Conservation (phyloP, 2,329 filamentous ascomycete species). For the Diaporthe amygdali region DNA sequence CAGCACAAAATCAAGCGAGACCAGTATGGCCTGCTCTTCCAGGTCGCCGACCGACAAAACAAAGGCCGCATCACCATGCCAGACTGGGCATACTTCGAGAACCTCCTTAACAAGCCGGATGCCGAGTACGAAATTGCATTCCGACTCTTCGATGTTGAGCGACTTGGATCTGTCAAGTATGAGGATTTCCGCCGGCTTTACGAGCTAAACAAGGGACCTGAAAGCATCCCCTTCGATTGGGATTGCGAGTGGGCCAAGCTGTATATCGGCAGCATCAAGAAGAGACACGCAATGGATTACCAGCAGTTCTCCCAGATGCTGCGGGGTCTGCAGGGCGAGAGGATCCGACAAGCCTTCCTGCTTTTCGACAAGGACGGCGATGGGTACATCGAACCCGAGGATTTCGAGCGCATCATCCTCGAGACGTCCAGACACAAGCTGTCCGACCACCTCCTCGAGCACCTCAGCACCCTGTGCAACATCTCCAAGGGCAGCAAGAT, state of each 20-base stretch:
- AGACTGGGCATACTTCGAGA: conserved; percentile 94
- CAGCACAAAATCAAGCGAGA: conserved; percentile 98
- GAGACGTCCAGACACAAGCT: conserved; percentile 96
- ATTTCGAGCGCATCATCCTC: conserved; percentile 95
- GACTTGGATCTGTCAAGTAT: conserved; percentile 85
- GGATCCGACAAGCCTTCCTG: conserved; percentile 94
- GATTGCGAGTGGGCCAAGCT: conserved; percentile 94
- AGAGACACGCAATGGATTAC: conserved; percentile 91
- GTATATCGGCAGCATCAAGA: conserved; percentile 88
- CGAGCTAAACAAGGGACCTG: conserved; percentile 83
- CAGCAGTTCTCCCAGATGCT: conserved; percentile 98
- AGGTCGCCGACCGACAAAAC: conserved; percentile 81
- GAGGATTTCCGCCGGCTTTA: conserved; percentile 86
- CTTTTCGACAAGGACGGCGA: conserved; percentile 89
- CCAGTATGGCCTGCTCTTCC: conserved; percentile 93
- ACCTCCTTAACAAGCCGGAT: conserved; percentile 90
- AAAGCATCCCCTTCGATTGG: conserved; percentile 94
- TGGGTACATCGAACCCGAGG: conserved; percentile 92
- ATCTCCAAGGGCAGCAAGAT: conserved; percentile 91
- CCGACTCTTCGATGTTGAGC: conserved; percentile 88
- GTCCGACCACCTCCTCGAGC: conserved; percentile 91
- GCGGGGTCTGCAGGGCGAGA: conserved; percentile 92
- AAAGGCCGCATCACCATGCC: conserved; percentile 76
- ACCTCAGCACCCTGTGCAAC: conserved; percentile 92
- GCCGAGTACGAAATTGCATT: conserved; percentile 99